phyloP scores from a whole-genome alignment of 108 stramenopile species.

The Nannochloropsis gaditana region DNA sequence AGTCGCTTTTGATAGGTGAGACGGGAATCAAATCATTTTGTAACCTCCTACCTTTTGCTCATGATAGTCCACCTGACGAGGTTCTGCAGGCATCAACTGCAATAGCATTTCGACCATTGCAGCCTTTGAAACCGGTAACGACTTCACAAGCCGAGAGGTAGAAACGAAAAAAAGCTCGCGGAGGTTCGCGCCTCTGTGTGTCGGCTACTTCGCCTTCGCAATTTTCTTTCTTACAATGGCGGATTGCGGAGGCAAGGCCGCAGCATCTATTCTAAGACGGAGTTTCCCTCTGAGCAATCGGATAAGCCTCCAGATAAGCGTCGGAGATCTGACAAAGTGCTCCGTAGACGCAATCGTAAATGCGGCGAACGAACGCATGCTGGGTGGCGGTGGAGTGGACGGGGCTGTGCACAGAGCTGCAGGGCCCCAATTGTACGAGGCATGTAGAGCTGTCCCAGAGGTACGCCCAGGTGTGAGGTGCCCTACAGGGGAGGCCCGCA shows the following conservation, averaged over 20 bases:
- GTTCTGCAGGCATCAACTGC: too few species aligned
- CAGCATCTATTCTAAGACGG: neutral
- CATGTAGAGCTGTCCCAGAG: conserved; percentile 9
- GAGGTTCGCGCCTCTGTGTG: too few species aligned
- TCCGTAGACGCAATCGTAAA: conserved; percentile 37
- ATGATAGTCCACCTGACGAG: too few species aligned
- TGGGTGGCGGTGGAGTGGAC: conserved; percentile 40
- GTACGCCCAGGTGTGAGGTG: conserved; percentile 21
- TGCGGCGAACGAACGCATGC: conserved; percentile 41
- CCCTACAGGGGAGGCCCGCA: conserved; percentile 39
- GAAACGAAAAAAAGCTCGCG: too few species aligned
- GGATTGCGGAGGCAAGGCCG: neutral
- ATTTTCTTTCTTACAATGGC: neutral
- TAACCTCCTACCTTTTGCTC: too few species aligned
- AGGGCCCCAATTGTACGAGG: conserved; percentile 19
- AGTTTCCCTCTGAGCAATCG: neutral
- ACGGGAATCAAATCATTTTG: too few species aligned
- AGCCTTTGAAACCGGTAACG: too few species aligned
- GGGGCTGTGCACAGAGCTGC: conserved; percentile 39
- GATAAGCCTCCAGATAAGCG: neutral
- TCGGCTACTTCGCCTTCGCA: neutral
- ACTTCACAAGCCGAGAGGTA: too few species aligned
- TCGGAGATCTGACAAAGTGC: conserved; percentile 30
- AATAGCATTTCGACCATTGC: too few species aligned
- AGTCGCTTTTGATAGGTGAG: too few species aligned